Conservation (phyloP, 176 grass and related monocot species). For the Carex kokanica region DNA sequence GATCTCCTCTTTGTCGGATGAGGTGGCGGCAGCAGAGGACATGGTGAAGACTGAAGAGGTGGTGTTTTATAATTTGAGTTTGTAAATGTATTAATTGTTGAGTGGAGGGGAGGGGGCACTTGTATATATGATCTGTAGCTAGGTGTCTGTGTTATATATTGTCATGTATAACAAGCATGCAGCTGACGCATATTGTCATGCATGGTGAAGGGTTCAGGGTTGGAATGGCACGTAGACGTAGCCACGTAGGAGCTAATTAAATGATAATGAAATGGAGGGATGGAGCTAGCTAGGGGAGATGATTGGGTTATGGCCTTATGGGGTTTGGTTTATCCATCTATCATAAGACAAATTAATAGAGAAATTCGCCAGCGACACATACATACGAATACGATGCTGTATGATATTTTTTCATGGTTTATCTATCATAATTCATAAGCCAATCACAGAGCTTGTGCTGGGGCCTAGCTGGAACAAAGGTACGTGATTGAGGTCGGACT, state of each 20-base stretch:
- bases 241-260: too few relatives aligned
- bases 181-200: neutral
- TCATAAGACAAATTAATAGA: too few relatives aligned
- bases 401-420: too few relatives aligned
- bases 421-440: too few relatives aligned
- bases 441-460: neutral
- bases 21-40: slow-evolving; percentile 29
- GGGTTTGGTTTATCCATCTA: too few relatives aligned
- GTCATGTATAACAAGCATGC: neutral
- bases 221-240: too few relatives aligned
- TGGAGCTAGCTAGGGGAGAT: too few relatives aligned
- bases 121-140: neutral
- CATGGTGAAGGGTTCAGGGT: neutral
- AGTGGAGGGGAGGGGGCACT: neutral
- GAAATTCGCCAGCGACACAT: too few relatives aligned
- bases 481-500: neutral
- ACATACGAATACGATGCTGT: too few relatives aligned
- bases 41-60: slow-evolving; percentile 8
- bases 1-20: slow-evolving; percentile 28
- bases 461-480: neutral
- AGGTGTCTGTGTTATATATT: slow-evolving; percentile 30
- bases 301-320: too few relatives aligned
- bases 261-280: too few relatives aligned
- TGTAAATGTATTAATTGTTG: neutral
- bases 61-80: slow-evolving; percentile 25